Evolutionary conservation across 768 basidiomycete genomes (phyloP), one percentile per base, ranked within the genome.

Genomic region (Macrocybe gigantea): DNA sequence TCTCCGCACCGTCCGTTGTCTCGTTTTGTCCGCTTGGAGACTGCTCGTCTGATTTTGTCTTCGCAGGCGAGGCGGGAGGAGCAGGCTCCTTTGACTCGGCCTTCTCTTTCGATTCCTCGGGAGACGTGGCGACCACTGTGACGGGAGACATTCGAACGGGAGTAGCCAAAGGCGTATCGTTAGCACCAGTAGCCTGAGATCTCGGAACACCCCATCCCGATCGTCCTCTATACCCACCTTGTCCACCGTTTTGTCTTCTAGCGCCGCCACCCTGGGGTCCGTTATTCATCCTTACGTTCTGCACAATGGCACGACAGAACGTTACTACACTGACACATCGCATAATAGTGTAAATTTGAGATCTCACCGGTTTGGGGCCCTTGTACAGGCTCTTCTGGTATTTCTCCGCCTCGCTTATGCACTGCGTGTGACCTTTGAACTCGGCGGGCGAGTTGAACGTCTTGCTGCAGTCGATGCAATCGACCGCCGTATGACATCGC

Each of bases 401-500:
- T 63, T 95, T 96, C 65, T 96, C 89, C 2, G 89, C 93, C 66
- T 96, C 93, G 51, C 77, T 82, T 38, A 96, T 82, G 63, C 93
- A 96, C 31, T 78, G 71, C 7, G 87, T 93, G 61, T 96, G 88
- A 0, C 67, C 69, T 65, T 90, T 92, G 72, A 82, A 95, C 50
- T 92, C 81, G 7, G 73, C 72, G 2, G 89, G 88, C 6, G 77
- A 75, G 22, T 78, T 69, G 67, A 95, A 96, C 0, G 88, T 86
- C 43, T 75, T 85, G n/a, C 82, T 85, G 65, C 93, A 96, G 60
- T 96, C 93, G 60, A 92, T 80, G 60, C 88, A 90, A 57, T 87
- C 87, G 56, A 89, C 87, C 6, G 83, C 78, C 2, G 77, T 56
- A 47, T 81, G 69, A 58, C 88, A 92, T 39, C 75, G 69, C 30